These are phyloP conservation scores for Coleophoma eucalyptorum DNA, from an alignment of 2,329 filamentous ascomycete species.

Conservation along the genomic window DNA sequence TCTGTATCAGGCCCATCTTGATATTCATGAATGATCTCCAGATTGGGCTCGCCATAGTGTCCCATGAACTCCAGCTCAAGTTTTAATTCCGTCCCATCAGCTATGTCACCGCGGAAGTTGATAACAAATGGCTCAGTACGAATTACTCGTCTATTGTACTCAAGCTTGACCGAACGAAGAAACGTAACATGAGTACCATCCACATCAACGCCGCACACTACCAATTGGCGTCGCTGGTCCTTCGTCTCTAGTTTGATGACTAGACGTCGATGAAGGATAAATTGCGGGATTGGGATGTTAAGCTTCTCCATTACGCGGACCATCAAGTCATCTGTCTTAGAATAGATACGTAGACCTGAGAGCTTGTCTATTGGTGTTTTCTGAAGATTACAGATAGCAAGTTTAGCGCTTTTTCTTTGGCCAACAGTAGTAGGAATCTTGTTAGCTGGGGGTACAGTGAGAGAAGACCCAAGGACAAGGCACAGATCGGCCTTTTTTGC, in stretches of 20 bases:
- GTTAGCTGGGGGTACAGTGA: slow-evolving; percentile 38
- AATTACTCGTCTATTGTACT: slow-evolving; percentile 29
- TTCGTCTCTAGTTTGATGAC: slow-evolving; percentile 21
- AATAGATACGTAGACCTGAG: slow-evolving; percentile 29
- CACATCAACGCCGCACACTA: slow-evolving; percentile 31
- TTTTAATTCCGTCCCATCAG: slow-evolving; percentile 22
- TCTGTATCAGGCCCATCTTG: slow-evolving; percentile 1
- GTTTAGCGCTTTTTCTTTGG: slow-evolving; percentile 22
- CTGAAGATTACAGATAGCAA: slow-evolving; percentile 44
- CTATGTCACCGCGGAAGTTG: slow-evolving; percentile 26
- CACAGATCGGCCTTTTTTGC: slow-evolving; percentile 39
- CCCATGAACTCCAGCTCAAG: slow-evolving; percentile 44
- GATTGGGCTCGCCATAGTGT: slow-evolving; percentile 39
- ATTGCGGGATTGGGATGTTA: slow-evolving; percentile 30
- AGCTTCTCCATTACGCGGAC: slow-evolving; percentile 35
- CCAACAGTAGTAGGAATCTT: slow-evolving; percentile 35
- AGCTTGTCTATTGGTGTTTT: slow-evolving; percentile 35
- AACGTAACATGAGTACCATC: slow-evolving; percentile 38
- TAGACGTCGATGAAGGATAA: slow-evolving; percentile 32
- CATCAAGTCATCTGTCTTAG: slow-evolving; percentile 36
- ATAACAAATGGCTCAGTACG: slow-evolving; percentile 35
- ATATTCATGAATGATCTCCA: slow-evolving; percentile 25
- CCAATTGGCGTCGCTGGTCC: slow-evolving; percentile 23
- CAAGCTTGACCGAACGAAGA: slow-evolving; percentile 34
- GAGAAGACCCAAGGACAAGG: slow-evolving; percentile 40